These are phyloP conservation scores for Coemansia sp. DNA, from an alignment of 192 early-diverging fungal genomes.

Conservation along the genomic window DNA sequence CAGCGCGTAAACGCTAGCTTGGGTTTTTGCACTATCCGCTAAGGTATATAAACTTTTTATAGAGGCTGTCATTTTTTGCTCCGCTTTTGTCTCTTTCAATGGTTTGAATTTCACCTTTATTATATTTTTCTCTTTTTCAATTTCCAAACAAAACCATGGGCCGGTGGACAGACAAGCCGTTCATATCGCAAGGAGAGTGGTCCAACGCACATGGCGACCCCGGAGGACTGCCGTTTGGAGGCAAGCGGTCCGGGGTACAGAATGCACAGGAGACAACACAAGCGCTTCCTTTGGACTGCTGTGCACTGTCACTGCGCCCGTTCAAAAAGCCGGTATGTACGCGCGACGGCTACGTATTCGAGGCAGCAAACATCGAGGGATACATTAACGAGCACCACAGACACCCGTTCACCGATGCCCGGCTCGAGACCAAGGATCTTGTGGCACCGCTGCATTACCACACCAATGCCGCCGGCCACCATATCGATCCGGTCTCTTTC, in stretches of 20 bases:
- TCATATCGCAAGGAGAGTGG: constrained; percentile 84
- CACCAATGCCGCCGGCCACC: constrained; percentile 79
- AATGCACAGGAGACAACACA: constrained; percentile 64
- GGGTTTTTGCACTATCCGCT: too few relatives aligned
- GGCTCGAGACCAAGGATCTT: constrained; percentile 60
- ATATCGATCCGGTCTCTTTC: constrained; percentile 88
- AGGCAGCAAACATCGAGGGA: constrained; percentile 78
- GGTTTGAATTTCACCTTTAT: too few relatives aligned
- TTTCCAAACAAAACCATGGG: constrained; percentile 18
- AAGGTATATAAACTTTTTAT: too few relatives aligned
- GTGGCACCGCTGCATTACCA: constrained; percentile 72
- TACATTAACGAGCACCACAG: constrained; percentile 79
- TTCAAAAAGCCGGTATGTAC: constrained; percentile 86
- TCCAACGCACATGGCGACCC: constrained; percentile 58
- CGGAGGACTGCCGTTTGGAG: constrained; percentile 65
- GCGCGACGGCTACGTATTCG: constrained; percentile 84
- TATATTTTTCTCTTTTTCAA: neutral
- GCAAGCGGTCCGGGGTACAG: constrained; percentile 59
- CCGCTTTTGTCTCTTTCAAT: too few relatives aligned
- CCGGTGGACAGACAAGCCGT: constrained; percentile 75
- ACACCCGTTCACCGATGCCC: constrained; percentile 82
- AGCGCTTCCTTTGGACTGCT: constrained; percentile 77
- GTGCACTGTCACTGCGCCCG: constrained; percentile 87
- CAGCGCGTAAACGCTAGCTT: too few relatives aligned
- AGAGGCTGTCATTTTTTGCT: too few relatives aligned